Evolutionary conservation across 1,284 basidiomycete genomes (phyloP).

Genomic region (Coniferiporia sulphurascens): DNA sequence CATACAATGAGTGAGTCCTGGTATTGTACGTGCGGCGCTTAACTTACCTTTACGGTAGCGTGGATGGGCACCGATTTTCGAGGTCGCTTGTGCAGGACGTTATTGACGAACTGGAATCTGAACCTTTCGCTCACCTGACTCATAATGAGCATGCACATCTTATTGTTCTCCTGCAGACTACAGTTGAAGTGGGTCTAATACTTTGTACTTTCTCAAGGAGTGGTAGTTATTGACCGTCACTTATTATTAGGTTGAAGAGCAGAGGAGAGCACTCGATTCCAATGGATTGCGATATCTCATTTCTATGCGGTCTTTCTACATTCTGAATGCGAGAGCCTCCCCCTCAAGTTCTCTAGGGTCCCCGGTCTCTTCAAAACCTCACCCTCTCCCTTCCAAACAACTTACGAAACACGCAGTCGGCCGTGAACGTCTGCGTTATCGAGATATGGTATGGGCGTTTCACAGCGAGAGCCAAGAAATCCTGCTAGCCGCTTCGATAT

Average conservation of each 20-base stretch:
- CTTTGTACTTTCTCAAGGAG: not conserved
- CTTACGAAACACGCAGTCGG: constrained; percentile 36
- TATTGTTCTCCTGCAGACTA: constrained; percentile 77
- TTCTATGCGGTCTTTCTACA: constrained; percentile 81
- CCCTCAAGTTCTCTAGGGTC: constrained; percentile 31
- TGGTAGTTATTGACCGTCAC: not conserved
- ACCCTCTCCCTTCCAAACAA: constrained; percentile 30
- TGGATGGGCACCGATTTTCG: constrained; percentile 61
- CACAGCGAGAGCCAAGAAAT: constrained; percentile 91
- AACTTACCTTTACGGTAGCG: constrained; percentile 26
- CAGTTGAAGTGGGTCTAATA: constrained; percentile 64
- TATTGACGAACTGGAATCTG: constrained; percentile 57
- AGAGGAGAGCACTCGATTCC: constrained; percentile 78
- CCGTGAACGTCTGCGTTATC: constrained; percentile 74
- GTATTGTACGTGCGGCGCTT: not conserved
- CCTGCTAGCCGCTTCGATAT: constrained; percentile 64
- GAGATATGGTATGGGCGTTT: constrained; percentile 94
- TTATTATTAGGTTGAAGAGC: constrained; percentile 69
- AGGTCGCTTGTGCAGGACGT: constrained; percentile 56
- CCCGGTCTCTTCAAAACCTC: constrained; percentile 32
- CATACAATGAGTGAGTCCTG: constrained; percentile 37
- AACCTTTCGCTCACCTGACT: constrained; percentile 66
- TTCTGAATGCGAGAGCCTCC: constrained; percentile 59
- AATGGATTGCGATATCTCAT: constrained; percentile 90
- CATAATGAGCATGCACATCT: constrained; percentile 77